Evolutionary conservation across 345 rosid genomes (phyloP).

Genomic region (Lagerstroemia speciosa): DNA sequence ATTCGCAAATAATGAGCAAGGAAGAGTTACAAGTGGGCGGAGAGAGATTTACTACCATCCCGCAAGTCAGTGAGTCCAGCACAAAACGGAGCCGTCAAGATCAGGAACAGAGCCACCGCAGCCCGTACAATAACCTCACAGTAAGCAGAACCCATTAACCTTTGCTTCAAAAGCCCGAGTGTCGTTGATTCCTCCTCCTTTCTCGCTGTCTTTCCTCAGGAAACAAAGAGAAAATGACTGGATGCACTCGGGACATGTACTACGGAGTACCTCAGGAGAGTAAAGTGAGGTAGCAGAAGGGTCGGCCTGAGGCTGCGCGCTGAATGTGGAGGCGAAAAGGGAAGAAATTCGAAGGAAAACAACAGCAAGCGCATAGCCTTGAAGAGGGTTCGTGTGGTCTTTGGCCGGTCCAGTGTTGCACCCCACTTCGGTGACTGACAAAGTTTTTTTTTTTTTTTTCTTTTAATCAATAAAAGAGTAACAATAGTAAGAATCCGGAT

Average conservation of each 20-base stretch:
- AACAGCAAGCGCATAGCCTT: background rate
- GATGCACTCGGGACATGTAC: background rate
- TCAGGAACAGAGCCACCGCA: conserved; percentile 1
- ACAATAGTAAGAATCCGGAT: too few species aligned
- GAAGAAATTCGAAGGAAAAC: background rate
- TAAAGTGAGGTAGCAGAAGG: background rate
- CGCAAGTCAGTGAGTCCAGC: conserved; percentile 8
- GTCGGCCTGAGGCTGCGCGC: background rate
- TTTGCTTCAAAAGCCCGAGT: conserved; percentile 2
- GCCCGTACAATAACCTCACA: background rate
- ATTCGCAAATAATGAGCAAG: background rate
- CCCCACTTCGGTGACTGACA: background rate
- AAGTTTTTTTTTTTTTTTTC: too few species aligned
- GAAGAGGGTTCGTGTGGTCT: background rate
- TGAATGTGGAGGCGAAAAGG: background rate
- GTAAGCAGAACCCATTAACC: conserved; percentile 1
- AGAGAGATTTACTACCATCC: conserved; percentile 10
- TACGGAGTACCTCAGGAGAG: background rate
- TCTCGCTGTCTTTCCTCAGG: background rate
- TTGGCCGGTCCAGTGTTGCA: background rate
- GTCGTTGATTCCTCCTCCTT: background rate
- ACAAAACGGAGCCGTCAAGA: conserved; percentile 4
- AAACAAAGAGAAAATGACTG: background rate
- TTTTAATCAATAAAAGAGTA: too few species aligned
- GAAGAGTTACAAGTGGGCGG: background rate